Evolutionary conservation across 139 green algal genomes (phyloP).

Genomic region (Yamagishiella unicocca): DNA sequence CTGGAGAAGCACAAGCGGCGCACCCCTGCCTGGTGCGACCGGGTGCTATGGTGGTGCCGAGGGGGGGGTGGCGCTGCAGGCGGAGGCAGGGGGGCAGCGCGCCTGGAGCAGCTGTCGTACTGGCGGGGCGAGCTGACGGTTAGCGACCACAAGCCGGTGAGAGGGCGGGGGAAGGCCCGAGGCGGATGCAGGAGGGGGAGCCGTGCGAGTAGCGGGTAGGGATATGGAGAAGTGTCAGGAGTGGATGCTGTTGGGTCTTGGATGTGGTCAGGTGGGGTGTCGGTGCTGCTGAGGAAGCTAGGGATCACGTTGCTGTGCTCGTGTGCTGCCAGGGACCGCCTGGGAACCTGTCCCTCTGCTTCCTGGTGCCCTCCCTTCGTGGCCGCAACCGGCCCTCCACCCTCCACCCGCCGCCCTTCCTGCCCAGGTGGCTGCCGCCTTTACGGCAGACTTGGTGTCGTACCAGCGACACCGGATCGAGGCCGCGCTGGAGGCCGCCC

Average conservation of each 20-base stretch:
- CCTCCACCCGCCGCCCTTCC: background rate
- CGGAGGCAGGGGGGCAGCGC: background rate
- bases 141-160: slow-evolving; percentile 82
- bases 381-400: background rate
- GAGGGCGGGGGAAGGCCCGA: background rate
- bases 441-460: slow-evolving; percentile 59
- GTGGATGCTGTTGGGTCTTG: too few relatives aligned
- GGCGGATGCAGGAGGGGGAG: background rate
- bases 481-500: slow-evolving; percentile 56
- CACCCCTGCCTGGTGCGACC: slow-evolving; percentile 87
- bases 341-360: background rate
- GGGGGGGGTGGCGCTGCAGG: background rate
- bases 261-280: too few relatives aligned
- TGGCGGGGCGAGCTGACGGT: slow-evolving; percentile 56
- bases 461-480: slow-evolving; percentile 58
- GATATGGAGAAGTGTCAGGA: too few relatives aligned
- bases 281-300: background rate
- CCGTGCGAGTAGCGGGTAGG: too few relatives aligned
- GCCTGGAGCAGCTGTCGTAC: slow-evolving; percentile 77
- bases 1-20: slow-evolving; percentile 76
- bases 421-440: slow-evolving; percentile 64
- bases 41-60: slow-evolving; percentile 74
- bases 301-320: background rate
- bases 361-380: background rate
- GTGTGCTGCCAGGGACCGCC: background rate